These are phyloP conservation scores for Cutaneotrichosporon cavernicola DNA, from an alignment of 1,284 basidiomycete species.

Conservation along the genomic window DNA sequence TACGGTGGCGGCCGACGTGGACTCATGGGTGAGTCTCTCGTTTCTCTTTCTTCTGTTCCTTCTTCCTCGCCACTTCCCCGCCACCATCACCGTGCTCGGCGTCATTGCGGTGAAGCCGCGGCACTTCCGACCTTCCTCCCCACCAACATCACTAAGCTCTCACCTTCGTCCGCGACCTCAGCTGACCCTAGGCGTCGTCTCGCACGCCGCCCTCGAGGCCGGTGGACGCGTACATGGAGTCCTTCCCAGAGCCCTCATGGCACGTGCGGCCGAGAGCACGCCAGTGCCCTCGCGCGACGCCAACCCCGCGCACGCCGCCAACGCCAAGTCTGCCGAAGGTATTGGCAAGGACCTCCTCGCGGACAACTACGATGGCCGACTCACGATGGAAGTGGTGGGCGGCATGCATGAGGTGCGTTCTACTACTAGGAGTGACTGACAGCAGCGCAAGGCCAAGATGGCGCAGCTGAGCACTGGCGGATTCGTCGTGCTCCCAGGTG, in stretches of 20 bases:
- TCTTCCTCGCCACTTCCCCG: neutral
- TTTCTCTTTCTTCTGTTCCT: neutral
- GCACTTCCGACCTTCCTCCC: neutral
- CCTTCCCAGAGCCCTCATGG: conserved; percentile 64
- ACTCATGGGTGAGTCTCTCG: conserved; percentile 65
- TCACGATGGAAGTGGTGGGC: conserved; percentile 60
- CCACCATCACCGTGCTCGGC: neutral
- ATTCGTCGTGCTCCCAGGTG: conserved; percentile 85
- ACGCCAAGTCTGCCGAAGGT: conserved; percentile 40
- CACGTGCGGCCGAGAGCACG: conserved; percentile 41
- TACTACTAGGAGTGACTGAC: neutral
- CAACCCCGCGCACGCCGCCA: neutral
- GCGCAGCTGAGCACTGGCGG: conserved; percentile 67
- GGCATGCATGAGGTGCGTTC: conserved; percentile 73
- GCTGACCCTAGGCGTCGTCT: conserved; percentile 60
- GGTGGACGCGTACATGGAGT: conserved; percentile 79
- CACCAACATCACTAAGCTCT: neutral
- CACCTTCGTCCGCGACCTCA: neutral
- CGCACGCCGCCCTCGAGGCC: conserved; percentile 64
- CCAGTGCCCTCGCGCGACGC: conserved; percentile 14
- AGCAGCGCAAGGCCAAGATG: conserved; percentile 75
- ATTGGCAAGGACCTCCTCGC: conserved; percentile 40
- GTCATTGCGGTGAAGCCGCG: neutral
- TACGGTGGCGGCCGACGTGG: conserved; percentile 84
- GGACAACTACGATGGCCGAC: conserved; percentile 53